phyloP scores from a whole-genome alignment of 1,139 yeast species.

The Geotrichum bryndzae region DNA sequence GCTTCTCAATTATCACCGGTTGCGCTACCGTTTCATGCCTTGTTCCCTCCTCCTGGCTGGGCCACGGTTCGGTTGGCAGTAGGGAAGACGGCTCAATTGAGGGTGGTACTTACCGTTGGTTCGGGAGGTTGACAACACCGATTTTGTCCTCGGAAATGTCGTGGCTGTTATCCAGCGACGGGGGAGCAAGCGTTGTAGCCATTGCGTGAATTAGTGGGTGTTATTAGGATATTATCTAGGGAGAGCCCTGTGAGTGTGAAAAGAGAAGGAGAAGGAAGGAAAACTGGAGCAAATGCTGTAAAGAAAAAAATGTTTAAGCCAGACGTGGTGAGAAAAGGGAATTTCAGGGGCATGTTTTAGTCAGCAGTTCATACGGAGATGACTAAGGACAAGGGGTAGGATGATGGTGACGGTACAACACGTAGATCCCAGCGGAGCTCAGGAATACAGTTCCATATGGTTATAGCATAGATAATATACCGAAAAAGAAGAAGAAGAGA shows the following conservation, averaged over 20 bases:
- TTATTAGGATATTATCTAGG: background rate
- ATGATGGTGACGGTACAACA: no score
- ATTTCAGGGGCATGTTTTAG: background rate
- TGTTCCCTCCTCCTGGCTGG: background rate
- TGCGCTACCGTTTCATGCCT: background rate
- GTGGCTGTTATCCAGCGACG: background rate
- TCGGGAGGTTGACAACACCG: slow-evolving; percentile 87
- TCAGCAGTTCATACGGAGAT: background rate
- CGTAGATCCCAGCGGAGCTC: no score
- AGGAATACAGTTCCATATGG: no score
- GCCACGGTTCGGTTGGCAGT: background rate
- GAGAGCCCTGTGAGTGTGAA: no score
- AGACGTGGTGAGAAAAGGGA: background rate
- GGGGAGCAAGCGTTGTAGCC: background rate
- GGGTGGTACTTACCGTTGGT: slow-evolving; percentile 62
- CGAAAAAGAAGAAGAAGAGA: no score
- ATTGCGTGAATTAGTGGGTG: background rate
- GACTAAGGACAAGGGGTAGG: background rate
- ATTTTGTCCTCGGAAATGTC: slow-evolving; percentile 31
- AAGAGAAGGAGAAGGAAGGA: background rate
- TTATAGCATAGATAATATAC: no score
- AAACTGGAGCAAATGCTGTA: background rate
- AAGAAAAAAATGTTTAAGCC: background rate
- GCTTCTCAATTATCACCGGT: background rate
- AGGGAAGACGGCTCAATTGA: background rate